Base-by-base conservation (phyloP, 2,329 filamentous ascomycete species). In the Aureobasidium lini region DNA sequence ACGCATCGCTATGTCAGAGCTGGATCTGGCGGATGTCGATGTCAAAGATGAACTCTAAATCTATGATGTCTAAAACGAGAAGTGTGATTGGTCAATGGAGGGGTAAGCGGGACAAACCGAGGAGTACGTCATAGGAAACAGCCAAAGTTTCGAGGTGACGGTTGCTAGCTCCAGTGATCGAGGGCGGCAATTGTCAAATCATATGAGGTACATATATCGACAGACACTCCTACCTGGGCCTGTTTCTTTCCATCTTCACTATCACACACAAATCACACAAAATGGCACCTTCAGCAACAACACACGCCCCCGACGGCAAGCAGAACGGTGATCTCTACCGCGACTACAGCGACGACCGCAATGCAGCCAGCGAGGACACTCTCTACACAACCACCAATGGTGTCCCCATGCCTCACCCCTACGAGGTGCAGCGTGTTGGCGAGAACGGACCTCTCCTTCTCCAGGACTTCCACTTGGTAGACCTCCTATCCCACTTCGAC, bases 401-500 rank as follows among this genome's bases (percentile, higher is more conserved):
- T 59, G 46, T 56, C 13, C 52, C 52, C 15, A 58, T 57, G 31
- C 37, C 53, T 48, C 81, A 85, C 63, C 80, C 81, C 1, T 84
- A 84, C 64, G 81, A 82, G 65, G 67, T 77, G 0, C 81, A 84
- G 70, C 73, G 81, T 31, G 78, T 73, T 4, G 81, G 81, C 64
- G 79, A 82, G 64, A 82, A 80, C 44, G 83, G 83, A 0, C 82
- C 82, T 32, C 74, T 85, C 0, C 76, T 85, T 1, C 71, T 84
- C 64, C 75, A 83, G 57, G 77, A 79, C 63, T 77, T 77, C 69
- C 77, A 79, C 65, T 67, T 79, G 48, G 70, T 79, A 63, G 77
- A 79, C 57, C 69, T 79, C 18, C 70, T 79, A 39, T 78, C 76
- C 13, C 77, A 79, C 63, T 79, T 79, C 66, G 77, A 79, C 65